Conservation (phyloP, 495 filamentous ascomycete genomes). For the Cenococcum geophilum region DNA sequence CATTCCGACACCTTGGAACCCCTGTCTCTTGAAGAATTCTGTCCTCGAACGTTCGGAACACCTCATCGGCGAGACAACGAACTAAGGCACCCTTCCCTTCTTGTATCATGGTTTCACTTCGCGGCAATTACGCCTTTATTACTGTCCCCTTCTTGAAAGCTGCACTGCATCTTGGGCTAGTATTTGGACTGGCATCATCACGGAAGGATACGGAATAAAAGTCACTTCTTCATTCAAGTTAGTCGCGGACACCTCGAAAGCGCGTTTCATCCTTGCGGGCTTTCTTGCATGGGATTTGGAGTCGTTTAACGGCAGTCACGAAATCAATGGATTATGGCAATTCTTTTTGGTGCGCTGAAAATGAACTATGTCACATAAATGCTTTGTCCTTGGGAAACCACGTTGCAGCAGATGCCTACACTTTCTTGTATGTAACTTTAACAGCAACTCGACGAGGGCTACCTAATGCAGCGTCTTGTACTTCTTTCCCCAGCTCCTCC, state of each 20-base stretch:
- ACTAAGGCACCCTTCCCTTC: background rate
- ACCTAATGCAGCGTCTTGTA: too few relatives aligned
- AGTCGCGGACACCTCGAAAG: background rate
- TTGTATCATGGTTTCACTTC: slow-evolving; percentile 7
- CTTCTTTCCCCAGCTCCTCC: too few relatives aligned
- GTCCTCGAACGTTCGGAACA: background rate
- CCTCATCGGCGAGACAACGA: background rate
- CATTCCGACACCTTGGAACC: background rate
- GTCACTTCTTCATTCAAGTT: slow-evolving; percentile 7
- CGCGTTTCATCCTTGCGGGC: background rate
- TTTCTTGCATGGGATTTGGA: slow-evolving; percentile 9
- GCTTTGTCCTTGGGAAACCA: too few relatives aligned
- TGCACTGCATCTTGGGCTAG: background rate
- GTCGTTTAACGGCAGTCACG: slow-evolving; percentile 9
- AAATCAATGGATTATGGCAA: slow-evolving; percentile 7
- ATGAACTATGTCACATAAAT: background rate
- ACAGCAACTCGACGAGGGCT: too few relatives aligned
- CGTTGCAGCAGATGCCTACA: too few relatives aligned
- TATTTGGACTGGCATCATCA: slow-evolving; percentile 2
- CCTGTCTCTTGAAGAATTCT: background rate
- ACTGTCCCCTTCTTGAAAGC: background rate
- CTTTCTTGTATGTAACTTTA: too few relatives aligned
- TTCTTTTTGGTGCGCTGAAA: background rate
- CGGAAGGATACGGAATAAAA: slow-evolving; percentile 4
- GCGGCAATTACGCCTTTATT: background rate